These are phyloP conservation scores for Pythium periplocum DNA, from an alignment of 352 stramenopile species.

Conservation along the genomic window DNA sequence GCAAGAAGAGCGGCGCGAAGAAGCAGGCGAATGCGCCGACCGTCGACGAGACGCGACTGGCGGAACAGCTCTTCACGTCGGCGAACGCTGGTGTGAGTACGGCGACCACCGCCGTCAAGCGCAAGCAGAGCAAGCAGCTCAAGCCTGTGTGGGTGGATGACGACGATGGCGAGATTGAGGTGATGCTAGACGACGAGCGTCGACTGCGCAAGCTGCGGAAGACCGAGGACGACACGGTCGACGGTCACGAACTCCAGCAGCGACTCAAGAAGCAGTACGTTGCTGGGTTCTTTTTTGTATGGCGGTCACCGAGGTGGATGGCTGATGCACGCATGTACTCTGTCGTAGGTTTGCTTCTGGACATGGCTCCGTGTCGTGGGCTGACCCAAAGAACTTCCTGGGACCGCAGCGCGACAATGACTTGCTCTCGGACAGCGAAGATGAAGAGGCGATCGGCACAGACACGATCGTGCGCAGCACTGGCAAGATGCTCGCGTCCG, in stretches of 20 bases:
- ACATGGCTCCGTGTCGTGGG: constrained; percentile 57
- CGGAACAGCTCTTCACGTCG: constrained; percentile 41
- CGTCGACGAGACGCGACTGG: constrained; percentile 50
- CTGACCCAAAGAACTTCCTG: constrained; percentile 67
- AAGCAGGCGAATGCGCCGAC: background rate
- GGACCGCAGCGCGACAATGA: constrained; percentile 18
- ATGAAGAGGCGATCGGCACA: constrained; percentile 49
- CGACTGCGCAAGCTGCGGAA: constrained; percentile 84
- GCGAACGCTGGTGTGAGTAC: background rate
- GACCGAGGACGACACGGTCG: constrained; percentile 55
- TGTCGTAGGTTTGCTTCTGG: constrained; percentile 49
- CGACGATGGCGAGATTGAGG: constrained; percentile 68
- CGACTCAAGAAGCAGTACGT: constrained; percentile 81
- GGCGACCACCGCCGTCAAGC: constrained; percentile 17
- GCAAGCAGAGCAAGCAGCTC: constrained; percentile 27
- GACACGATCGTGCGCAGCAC: constrained; percentile 49
- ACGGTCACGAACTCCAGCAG: constrained; percentile 69
- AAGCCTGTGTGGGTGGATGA: constrained; percentile 85
- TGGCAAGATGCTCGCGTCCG: constrained; percentile 45
- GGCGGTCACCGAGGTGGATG: no score
- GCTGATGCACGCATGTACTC: constrained; percentile 2
- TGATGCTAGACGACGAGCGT: constrained; percentile 62
- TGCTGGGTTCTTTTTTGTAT: background rate
- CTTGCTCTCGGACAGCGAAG: constrained; percentile 45
- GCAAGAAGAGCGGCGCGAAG: no score